Evolutionary conservation across 2,329 filamentous ascomycete species (phyloP), one percentile per base, ranked within the genome.

Genomic region (Helotiales sp.): DNA sequence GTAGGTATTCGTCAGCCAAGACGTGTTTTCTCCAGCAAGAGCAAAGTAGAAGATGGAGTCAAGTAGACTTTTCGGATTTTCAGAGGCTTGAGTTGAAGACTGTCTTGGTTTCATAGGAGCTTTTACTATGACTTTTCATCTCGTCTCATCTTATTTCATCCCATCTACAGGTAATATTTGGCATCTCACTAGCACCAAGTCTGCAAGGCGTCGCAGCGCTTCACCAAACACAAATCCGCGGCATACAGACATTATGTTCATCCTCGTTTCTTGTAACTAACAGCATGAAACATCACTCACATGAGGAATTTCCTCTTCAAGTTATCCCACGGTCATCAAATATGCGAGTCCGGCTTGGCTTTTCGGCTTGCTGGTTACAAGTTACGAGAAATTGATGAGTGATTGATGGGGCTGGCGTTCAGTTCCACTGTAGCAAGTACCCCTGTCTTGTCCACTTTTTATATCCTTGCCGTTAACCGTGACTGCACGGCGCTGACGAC

Each of bases 361-460:
- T 7, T 20, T 45, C n/a, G 17, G 13, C 7, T 45, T n/a, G 17
- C n/a, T 20, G 17, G 37, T 15, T 40, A 15, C 37, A n/a, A n/a
- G n/a, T n/a, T n/a, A n/a, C n/a, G n/a, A n/a, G 37, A 17, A 40
- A 40, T 6, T 20, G 17, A 3, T 45, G 40, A 45, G n/a, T 45
- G 40, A n/a, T 40, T 3, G 34, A 11, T 34, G n/a, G n/a, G n/a
- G 34, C 6, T 45, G 40, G 40, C n/a, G 40, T 45, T 45, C 17
- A 52, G 49, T 24, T 22, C 52, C 52, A 32, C 30, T 57, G 52
- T 57, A 37, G 32, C 55, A 58, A 43, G 24, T 43, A 50, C 50
- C 61, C 49, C 54, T 64, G 11, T 30, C 30, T 22, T 22, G 30
- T 62, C 43, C 58, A 50, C 63, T 63, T 63, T 63, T 61, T 24